Evolutionary conservation across 2,329 filamentous ascomycete genomes (phyloP).

Genomic region (Pyrenochaeta sp.): DNA sequence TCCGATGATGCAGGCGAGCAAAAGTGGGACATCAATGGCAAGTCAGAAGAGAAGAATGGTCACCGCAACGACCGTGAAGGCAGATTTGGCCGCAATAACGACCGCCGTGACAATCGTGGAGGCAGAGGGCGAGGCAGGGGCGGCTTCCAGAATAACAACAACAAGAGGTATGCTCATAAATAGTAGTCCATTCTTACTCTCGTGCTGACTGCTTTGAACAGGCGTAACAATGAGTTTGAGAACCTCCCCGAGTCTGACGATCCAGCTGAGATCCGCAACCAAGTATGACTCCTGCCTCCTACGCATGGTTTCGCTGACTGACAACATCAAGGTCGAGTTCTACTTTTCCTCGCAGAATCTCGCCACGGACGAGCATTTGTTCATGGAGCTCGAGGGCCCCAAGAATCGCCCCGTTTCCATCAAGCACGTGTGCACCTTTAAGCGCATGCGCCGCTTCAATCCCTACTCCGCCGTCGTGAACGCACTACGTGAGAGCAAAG

Average conservation of each 20-base stretch:
- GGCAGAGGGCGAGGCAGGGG: conserved; percentile 25
- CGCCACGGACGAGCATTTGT: conserved; percentile 86
- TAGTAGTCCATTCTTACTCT: background rate
- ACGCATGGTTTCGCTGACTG: conserved; percentile 15
- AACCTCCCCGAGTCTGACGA: conserved; percentile 76
- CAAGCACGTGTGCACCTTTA: conserved; percentile 82
- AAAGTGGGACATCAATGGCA: conserved; percentile 26
- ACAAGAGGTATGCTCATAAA: conserved; percentile 20
- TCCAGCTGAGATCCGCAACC: conserved; percentile 80
- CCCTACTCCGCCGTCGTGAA: conserved; percentile 83
- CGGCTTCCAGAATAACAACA: conserved; percentile 28
- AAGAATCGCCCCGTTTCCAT: conserved; percentile 84
- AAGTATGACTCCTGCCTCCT: conserved; percentile 61
- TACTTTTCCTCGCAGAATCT: conserved; percentile 96
- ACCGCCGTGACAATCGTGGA: conserved; percentile 11
- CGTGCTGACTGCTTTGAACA: conserved; percentile 19
- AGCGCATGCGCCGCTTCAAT: conserved; percentile 95
- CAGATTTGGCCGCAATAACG: conserved; percentile 15
- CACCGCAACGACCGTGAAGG: conserved; percentile 24
- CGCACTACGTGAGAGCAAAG: conserved; percentile 79
- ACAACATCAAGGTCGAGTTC: conserved; percentile 78
- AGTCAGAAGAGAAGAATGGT: conserved; percentile 22
- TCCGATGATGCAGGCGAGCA: conserved; percentile 23
- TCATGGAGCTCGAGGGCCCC: conserved; percentile 77
- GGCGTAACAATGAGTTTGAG: conserved; percentile 43